A percentile compares a stretch with the other conserved stretches of the same genome.
Evolutionary conservation across 176 grass and related monocot genomes (phyloP).

Genomic region (Musa schizocarpa): DNA sequence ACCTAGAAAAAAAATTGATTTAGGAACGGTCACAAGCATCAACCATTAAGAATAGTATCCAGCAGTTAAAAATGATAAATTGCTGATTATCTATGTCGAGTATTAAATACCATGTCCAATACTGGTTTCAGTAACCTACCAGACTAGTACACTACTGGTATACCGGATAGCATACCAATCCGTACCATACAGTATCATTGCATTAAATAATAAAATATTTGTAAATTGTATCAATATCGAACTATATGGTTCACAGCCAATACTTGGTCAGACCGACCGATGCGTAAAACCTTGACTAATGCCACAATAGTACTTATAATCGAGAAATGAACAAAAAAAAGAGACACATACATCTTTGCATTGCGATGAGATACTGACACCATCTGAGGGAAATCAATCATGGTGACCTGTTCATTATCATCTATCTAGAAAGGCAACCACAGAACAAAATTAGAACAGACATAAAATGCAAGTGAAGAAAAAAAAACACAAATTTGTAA

Average conservation of each 20-base stretch:
- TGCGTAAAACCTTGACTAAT: no score
- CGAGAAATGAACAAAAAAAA: not conserved
- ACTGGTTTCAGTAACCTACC: constrained; percentile 1
- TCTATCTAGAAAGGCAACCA: constrained; percentile 48
- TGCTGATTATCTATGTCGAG: not conserved
- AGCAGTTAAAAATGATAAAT: not conserved
- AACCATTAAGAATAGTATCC: constrained; percentile 8
- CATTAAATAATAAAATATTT: no score
- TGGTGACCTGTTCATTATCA: constrained; percentile 67
- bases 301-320: not conserved
- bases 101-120: not conserved
- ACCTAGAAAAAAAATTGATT: constrained; percentile 39
- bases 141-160: not conserved
- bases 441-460: constrained; percentile 11
- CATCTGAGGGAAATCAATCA: constrained; percentile 99
- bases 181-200: not conserved
- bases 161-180: not conserved
- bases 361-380: constrained; percentile 92
- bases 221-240: no score
- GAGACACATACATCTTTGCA: constrained; percentile 65
- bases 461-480: not conserved
- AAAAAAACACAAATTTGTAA: not conserved
- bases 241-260: no score
- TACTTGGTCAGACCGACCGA: no score
- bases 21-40: not conserved